Conservation (phyloP, 2,329 filamentous ascomycete genomes). For the Monosporascus ibericus region DNA sequence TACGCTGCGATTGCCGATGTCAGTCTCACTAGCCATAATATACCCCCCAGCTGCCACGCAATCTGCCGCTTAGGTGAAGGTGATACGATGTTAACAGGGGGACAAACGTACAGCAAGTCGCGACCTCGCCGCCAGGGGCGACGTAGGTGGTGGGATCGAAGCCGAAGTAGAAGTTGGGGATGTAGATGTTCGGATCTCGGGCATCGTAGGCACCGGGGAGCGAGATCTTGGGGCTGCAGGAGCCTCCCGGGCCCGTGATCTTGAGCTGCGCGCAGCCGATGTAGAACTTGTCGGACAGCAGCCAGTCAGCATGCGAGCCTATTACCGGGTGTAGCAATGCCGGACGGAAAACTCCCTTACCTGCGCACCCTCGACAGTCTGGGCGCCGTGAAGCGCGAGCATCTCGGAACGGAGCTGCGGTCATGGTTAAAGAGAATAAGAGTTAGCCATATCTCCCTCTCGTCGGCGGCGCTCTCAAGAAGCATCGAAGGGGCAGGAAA, state of each 20-base stretch:
- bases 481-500: too few relatives aligned
- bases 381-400: constrained; percentile 25
- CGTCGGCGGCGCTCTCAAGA: too few relatives aligned
- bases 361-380: constrained; percentile 23
- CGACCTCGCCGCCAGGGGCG: constrained; percentile 19
- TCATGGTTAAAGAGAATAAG: too few relatives aligned
- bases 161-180: constrained; percentile 25
- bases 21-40: too few relatives aligned
- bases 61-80: background rate
- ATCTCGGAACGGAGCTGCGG: constrained; percentile 28
- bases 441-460: constrained; percentile 1
- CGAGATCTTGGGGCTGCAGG: constrained; percentile 24
- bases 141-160: constrained; percentile 26
- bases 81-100: background rate
- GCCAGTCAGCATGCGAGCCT: too few relatives aligned
- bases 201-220: constrained; percentile 25
- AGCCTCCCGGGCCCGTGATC: constrained; percentile 23
- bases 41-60: background rate
- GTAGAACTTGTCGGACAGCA: constrained; percentile 15
- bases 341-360: background rate
- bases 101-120: constrained; percentile 6
- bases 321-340: too few relatives aligned
- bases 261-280: constrained; percentile 28
- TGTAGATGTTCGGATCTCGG: constrained; percentile 22
- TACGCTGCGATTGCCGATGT: too few relatives aligned